Base-by-base conservation (phyloP, 108 stramenopile genomes). In the Fistulifera solaris region DNA sequence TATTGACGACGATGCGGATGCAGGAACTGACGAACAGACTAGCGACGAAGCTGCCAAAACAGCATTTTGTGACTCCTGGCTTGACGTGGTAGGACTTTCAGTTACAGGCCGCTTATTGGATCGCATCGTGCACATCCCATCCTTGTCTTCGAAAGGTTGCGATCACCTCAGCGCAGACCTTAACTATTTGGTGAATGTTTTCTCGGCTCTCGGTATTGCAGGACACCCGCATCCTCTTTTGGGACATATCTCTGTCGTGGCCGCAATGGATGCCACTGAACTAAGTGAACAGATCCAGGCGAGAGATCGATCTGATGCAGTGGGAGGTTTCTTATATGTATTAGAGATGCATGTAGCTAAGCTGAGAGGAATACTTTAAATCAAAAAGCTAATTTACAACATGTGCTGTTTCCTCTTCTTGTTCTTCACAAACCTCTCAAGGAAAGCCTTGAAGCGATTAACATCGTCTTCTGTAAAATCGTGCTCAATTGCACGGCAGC, bases 211-310 rank as follows among this genome's bases (percentile, higher is more conserved):
- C 38, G 89, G 89, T 24, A 78, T 90, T 12, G 49, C 73, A 3
- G 85, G 85, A 17, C 89, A 90, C 62, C 89, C 89, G 7, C 85
- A 90, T 58, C 89, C 89, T 1, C 52, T 90, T 27, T 51, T 90
- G 35, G 67, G 55, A 21, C 80, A 90, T 50, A 38, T 82, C 2
- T 75, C 71, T 11, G 65, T 68, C 38, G 54, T 88, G 25, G 76
- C 67, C 11, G 59, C 42, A 19, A 44, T 87, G 54, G 68, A 80
- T 21, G 76, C 65, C 51, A 69, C 58, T 10, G 55, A 62, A 18
- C 61, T 86, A 1, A 35, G 55, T 21, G 63, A 48, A 5, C 77
- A 62, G 39, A 81, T 78, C 22, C 3, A 23, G 15, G 26, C 19
- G 21, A n/a, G 21, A 5, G 27, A 51, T 27, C 50, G 50, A n/a